A percentile compares a stretch with the other conserved stretches of the same genome.
These are phyloP conservation scores for Pholiota microspora DNA, from an alignment of 768 basidiomycete genomes.

Conservation along the genomic window DNA sequence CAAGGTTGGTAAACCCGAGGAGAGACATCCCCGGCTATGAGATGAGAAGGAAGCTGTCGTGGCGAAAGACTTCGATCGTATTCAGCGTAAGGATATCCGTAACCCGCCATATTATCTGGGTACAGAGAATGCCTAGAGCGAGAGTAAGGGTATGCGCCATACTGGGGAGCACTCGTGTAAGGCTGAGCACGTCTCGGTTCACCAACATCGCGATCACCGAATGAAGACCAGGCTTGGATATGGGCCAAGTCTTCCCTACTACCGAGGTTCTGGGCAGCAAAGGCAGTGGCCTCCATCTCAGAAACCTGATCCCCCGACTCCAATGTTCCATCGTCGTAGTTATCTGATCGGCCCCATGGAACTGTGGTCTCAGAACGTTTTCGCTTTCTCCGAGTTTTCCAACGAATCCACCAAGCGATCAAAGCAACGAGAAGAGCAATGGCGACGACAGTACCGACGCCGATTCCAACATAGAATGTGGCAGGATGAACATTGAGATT, in stretches of 20 bases:
- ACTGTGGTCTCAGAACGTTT: slow-evolving; percentile 34
- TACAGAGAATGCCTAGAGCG: slow-evolving; percentile 21
- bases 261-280: slow-evolving; percentile 20
- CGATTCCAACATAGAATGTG: slow-evolving; percentile 49
- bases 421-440: slow-evolving; percentile 44
- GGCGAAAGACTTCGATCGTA: slow-evolving; percentile 12
- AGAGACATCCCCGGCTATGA: slow-evolving; percentile 22
- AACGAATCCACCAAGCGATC: slow-evolving; percentile 48
- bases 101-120: slow-evolving; percentile 21
- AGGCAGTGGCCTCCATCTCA: slow-evolving; percentile 21
- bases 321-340: slow-evolving; percentile 21
- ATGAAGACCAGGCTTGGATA: slow-evolving; percentile 32
- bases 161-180: slow-evolving; percentile 19
- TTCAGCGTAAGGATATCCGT: slow-evolving; percentile 3
- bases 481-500: slow-evolving; percentile 29
- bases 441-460: slow-evolving; percentile 44
- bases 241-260: slow-evolving; percentile 25
- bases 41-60: slow-evolving; percentile 29
- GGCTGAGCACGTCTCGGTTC: slow-evolving; percentile 35
- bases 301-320: slow-evolving; percentile 20
- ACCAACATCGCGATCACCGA: slow-evolving; percentile 41
- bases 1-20: slow-evolving; percentile 8
- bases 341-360: slow-evolving; percentile 31
- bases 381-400: slow-evolving; percentile 33
- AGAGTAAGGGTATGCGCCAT: slow-evolving; percentile 19